A percentile compares a stretch with the other conserved stretches of the same genome.
Conservation (phyloP, 805 yeast species). For the Pichia exigua region DNA sequence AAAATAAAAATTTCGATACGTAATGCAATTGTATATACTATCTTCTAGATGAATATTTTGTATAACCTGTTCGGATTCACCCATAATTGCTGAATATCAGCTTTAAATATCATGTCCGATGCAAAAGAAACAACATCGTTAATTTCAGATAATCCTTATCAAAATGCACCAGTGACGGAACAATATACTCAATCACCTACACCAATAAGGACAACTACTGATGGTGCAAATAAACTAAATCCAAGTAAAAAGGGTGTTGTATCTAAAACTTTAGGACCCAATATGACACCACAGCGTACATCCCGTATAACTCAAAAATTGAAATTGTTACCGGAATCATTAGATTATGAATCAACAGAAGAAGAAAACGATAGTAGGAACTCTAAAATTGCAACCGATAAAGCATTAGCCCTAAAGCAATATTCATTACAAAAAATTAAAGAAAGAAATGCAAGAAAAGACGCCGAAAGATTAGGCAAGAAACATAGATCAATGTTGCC, state of each 20-base stretch:
- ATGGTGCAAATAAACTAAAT: neutral
- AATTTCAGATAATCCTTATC: constrained; percentile 29
- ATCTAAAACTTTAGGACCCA: constrained; percentile 33
- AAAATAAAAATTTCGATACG: neutral
- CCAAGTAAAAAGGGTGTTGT: constrained; percentile 6
- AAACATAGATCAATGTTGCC: constrained; percentile 79
- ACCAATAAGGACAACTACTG: neutral
- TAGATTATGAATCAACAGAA: constrained; percentile 22
- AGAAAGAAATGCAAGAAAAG: constrained; percentile 83
- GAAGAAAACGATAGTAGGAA: constrained; percentile 10
- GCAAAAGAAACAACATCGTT: constrained; percentile 21
- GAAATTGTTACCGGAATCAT: constrained; percentile 61
- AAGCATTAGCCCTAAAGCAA: constrained; percentile 30
- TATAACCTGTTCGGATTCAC: neutral
- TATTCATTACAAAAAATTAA: constrained; percentile 74
- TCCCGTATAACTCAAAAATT: constrained; percentile 69
- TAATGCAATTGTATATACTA: neutral
- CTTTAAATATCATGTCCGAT: neutral
- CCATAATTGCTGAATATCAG: neutral
- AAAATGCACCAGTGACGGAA: neutral
- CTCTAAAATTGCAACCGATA: constrained; percentile 29
- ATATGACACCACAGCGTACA: constrained; percentile 65
- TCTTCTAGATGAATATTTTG: too few species aligned
- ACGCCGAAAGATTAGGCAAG: constrained; percentile 90
- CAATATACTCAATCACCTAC: neutral